Evolutionary conservation across 805 yeast genomes (phyloP), one percentile per base, ranked within the genome.

Genomic region (Teunomyces panamensis): DNA sequence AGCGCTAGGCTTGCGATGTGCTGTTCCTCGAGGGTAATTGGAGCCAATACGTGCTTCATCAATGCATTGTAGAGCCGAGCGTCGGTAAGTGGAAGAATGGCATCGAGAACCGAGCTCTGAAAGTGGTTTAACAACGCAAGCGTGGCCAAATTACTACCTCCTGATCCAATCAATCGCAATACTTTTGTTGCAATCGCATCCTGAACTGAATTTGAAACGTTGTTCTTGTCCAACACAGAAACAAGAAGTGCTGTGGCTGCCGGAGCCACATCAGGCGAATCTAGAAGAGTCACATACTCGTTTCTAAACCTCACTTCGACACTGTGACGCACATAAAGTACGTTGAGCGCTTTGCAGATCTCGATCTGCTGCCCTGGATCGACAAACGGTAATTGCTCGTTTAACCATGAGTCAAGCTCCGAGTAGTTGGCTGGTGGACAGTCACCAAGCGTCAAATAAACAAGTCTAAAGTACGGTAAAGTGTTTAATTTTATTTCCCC

Each of bases 381-480:
- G 9, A 9, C 28, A 5, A 8, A 11, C 3, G 41, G 29, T 24
- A 37, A 37, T 26, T 37, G 29, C 14, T 11, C 14, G 41, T 37
- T 20, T 10, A 37, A 26, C 14, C n/a, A 10, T 6, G 29, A 9
- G 20, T 26, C 26, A 11, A 37, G 7, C 16, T 11, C 17, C 16
- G 14, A 9, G 28, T 37, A 13, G 28, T 24, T 16, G 17, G 30
- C 14, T 10, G 26, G 16, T 3, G 27, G 27, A 13, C 41, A 37
- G 11, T 37, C 28, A 2, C 27, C 29, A 3, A 37, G 11, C 17
- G 41, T 37, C 16, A 37, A 26, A 10, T 20, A 65, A 2, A 62
- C 20, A 7, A 62, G 50, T 11, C 69, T 52, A 46, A 13, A 54
- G 62, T 10, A 56, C 43, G 4, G 67, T 58, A n/a, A 64, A 50